phyloP scores from a whole-genome alignment of 225 moss, liverwort and hornwort genomes.

The Pleurozium schreberi region DNA sequence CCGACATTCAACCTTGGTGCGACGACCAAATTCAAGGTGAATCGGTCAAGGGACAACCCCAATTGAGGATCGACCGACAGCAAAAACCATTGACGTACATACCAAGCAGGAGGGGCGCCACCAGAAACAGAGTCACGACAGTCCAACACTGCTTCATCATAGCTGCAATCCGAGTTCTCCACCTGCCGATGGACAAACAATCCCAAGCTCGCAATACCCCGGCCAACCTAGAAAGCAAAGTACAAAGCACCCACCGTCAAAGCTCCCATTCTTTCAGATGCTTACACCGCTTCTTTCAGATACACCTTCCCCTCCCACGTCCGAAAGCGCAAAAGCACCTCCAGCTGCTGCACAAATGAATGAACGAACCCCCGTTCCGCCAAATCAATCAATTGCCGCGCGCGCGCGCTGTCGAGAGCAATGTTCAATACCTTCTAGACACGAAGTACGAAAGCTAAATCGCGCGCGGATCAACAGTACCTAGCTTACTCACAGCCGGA shows the following conservation, averaged over 20 bases:
- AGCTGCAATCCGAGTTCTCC: background rate
- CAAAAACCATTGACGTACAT: background rate
- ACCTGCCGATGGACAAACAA: background rate
- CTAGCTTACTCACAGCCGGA: background rate
- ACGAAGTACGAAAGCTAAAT: background rate
- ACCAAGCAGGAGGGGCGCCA: slow-evolving; percentile 4
- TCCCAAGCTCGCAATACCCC: background rate
- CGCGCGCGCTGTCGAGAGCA: background rate
- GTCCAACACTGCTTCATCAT: background rate
- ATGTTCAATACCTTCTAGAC: background rate
- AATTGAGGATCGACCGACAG: background rate
- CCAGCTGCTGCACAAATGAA: background rate
- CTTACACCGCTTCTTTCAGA: background rate
- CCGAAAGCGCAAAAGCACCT: background rate
- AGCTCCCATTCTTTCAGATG: background rate
- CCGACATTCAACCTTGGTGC: slow-evolving; percentile 45
- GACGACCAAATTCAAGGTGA: background rate
- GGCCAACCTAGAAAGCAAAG: background rate
- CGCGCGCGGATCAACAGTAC: too few species aligned
- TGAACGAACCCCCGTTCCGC: too few species aligned
- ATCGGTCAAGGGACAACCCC: too few species aligned
- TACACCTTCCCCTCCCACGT: background rate
- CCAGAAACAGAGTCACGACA: slow-evolving; percentile 1
- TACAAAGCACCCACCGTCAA: background rate
- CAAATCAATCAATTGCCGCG: background rate